Evolutionary conservation across 2,329 filamentous ascomycete genomes (phyloP).

Genomic region (Endocalyx cinctus): DNA sequence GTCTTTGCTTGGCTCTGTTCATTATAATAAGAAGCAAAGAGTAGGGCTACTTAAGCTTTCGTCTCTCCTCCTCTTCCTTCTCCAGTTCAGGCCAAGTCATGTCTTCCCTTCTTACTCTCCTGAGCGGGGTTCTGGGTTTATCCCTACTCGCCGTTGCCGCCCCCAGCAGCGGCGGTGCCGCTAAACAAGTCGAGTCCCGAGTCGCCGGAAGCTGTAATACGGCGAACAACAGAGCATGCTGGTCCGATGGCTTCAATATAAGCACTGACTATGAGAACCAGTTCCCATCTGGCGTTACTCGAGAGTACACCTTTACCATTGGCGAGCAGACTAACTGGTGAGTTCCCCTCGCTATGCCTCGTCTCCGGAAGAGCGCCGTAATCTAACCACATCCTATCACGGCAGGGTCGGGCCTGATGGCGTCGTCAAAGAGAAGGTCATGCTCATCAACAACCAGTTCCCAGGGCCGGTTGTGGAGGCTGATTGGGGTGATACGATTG

Average conservation of each 20-base stretch:
- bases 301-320: slow-evolving; percentile 6
- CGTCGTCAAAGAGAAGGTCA: slow-evolving; percentile 24
- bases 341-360: background rate
- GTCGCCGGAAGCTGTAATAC: background rate
- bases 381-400: background rate
- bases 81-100: no score
- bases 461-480: slow-evolving; percentile 63
- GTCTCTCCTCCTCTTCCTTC: no score
- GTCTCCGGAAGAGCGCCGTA: background rate
- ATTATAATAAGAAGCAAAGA: no score
- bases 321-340: background rate
- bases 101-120: no score
- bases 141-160: no score
- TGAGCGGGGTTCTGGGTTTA: no score
- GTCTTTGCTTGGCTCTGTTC: no score
- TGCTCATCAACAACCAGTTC: slow-evolving; percentile 61
- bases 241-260: slow-evolving; percentile 11
- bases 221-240: slow-evolving; percentile 10
- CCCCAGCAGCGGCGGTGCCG: no score
- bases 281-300: slow-evolving; percentile 3
- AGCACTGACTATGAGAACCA: slow-evolving; percentile 11
- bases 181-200: background rate
- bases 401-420: slow-evolving; percentile 9
- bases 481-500: slow-evolving; percentile 56
- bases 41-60: no score